These are phyloP conservation scores for Gamsiella multidivaricata DNA, from an alignment of 192 early-diverging fungal species.

Conservation along the genomic window DNA sequence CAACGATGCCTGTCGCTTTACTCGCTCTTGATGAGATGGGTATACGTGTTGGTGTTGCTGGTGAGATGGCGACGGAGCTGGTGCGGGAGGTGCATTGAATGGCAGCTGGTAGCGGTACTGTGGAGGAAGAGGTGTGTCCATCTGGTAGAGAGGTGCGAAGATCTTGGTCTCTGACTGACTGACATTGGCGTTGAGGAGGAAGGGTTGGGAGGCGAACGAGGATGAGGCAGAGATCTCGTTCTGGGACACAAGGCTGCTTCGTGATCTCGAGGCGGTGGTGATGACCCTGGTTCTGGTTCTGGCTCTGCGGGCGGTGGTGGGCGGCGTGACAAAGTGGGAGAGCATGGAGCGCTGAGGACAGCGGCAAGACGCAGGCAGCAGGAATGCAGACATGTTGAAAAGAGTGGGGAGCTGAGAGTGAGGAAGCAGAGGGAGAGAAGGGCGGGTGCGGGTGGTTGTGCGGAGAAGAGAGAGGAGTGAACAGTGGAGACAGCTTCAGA, in stretches of 20 bases:
- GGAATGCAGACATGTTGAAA: conserved; percentile 22
- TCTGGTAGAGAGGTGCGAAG: conserved; percentile 43
- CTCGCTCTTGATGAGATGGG: conserved; percentile 29
- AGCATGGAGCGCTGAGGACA: conserved; percentile 48
- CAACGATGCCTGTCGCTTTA: conserved; percentile 8
- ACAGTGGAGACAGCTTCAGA: neutral
- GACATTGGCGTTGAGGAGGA: neutral
- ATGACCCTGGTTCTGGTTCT: conserved; percentile 11
- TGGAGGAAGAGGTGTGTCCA: conserved; percentile 10
- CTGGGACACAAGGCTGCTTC: conserved; percentile 1
- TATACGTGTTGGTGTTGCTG: conserved; percentile 1
- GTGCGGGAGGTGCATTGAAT: conserved; percentile 14
- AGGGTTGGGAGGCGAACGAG: neutral
- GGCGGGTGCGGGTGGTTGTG: neutral
- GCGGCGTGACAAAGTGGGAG: conserved; percentile 38
- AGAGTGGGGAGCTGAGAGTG: conserved; percentile 1
- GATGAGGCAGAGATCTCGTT: neutral
- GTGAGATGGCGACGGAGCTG: neutral
- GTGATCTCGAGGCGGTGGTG: conserved; percentile 11
- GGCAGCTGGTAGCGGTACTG: conserved; percentile 22
- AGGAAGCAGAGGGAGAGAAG: conserved; percentile 4
- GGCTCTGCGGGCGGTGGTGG: neutral
- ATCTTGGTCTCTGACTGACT: conserved; percentile 24
- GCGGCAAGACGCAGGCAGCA: conserved; percentile 31
- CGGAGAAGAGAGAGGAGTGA: neutral